phyloP scores from a whole-genome alignment of 352 stramenopile genomes.

The Phytophthora colocasiae region DNA sequence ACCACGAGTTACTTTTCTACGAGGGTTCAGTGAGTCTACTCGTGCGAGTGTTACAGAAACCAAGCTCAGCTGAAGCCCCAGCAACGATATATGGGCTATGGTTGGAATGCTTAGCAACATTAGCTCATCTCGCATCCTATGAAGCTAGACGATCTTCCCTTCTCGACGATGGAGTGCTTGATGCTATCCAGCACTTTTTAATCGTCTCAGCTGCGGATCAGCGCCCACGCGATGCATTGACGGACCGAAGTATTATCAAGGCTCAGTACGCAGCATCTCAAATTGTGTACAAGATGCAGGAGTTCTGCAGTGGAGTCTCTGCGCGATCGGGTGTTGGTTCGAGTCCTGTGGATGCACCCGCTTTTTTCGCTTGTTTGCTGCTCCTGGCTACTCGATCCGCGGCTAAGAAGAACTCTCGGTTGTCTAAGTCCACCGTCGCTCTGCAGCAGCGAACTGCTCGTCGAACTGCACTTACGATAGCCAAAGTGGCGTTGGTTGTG shows the following conservation, averaged over 20 bases:
- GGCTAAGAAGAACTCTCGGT: constrained; percentile 65
- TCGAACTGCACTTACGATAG: constrained; percentile 70
- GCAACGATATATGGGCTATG: constrained; percentile 64
- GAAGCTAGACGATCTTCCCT: constrained; percentile 44
- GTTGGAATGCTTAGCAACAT: constrained; percentile 54
- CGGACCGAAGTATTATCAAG: constrained; percentile 57
- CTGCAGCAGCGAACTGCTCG: constrained; percentile 67
- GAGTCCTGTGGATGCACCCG: constrained; percentile 37
- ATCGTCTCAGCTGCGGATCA: constrained; percentile 46
- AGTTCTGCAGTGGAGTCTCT: constrained; percentile 48
- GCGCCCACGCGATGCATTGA: constrained; percentile 44
- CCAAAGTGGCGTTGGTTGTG: constrained; percentile 53
- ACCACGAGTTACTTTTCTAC: constrained; percentile 69
- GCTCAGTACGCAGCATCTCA: constrained; percentile 60
- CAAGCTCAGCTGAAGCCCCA: constrained; percentile 40
- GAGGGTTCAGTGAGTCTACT: constrained; percentile 68
- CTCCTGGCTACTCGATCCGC: constrained; percentile 64
- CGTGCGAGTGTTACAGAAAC: constrained; percentile 61
- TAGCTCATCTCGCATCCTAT: constrained; percentile 68
- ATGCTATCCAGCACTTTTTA: constrained; percentile 73
- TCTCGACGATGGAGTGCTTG: constrained; percentile 67
- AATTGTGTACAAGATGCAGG: constrained; percentile 71
- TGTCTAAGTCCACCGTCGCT: constrained; percentile 48
- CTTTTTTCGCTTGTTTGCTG: constrained; percentile 69
- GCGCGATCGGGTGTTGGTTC: constrained; percentile 9